Percentiles rank a stretch among this genome's conserved stretches.
phyloP scores from a whole-genome alignment of 1,139 yeast species.

The Suhomyces wounanorum region DNA sequence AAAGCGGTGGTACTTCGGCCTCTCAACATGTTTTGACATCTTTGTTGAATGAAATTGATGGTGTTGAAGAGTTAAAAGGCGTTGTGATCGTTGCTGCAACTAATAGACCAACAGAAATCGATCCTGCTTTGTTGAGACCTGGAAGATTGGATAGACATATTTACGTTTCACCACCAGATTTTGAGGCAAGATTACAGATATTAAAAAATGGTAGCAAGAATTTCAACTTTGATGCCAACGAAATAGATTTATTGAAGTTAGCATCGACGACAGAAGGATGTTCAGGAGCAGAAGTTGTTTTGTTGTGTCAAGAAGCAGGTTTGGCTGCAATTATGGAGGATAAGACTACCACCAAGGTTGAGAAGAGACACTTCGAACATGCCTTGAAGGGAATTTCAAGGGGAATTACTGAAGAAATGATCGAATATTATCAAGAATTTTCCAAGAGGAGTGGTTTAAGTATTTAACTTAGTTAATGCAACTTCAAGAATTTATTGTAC shows the following conservation, averaged over 20 bases:
- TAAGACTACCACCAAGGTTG: conserved; percentile 54
- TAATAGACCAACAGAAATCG: conserved; percentile 89
- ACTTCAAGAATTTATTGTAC: not conserved
- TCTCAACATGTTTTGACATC: conserved; percentile 88
- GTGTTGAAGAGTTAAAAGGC: conserved; percentile 90
- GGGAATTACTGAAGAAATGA: conserved; percentile 84
- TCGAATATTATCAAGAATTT: conserved; percentile 70
- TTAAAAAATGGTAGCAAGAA: conserved; percentile 64
- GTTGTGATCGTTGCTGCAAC: conserved; percentile 95
- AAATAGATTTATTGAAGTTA: conserved; percentile 50
- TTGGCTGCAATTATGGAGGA: conserved; percentile 86
- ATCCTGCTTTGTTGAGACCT: conserved; percentile 87
- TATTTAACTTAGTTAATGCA: conserved; percentile 18
- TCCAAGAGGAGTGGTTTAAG: conserved; percentile 47
- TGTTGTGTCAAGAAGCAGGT: conserved; percentile 94
- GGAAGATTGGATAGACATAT: conserved; percentile 92
- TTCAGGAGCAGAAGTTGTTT: conserved; percentile 94
- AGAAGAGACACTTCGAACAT: conserved; percentile 63
- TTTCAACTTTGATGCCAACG: conserved; percentile 47
- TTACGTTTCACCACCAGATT: conserved; percentile 90
- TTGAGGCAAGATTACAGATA: conserved; percentile 74
- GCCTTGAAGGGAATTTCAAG: conserved; percentile 69
- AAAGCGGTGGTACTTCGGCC: conserved; percentile 63
- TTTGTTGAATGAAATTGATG: conserved; percentile 89
- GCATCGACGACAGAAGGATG: conserved; percentile 78